Base-by-base conservation (phyloP, 768 basidiomycete species). In the Amanita brunnescens region DNA sequence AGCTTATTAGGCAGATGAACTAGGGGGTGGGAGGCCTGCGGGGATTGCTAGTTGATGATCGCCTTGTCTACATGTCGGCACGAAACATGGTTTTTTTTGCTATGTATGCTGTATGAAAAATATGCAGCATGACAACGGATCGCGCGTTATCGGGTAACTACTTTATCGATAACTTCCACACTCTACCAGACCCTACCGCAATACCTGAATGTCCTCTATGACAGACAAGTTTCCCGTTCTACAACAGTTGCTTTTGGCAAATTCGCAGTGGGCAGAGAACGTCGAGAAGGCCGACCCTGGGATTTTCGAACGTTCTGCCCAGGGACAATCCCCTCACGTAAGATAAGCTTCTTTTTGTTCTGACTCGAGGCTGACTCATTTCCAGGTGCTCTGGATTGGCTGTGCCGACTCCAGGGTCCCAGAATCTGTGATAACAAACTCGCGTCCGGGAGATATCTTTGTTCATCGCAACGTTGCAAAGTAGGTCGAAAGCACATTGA, bases 1-100 rank as follows among this genome's bases (percentile, higher is more conserved):
- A 86, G 71, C 91, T 98, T 71, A 82, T 99, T 71, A 79, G 91
- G 52, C 87, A 91, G 73, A 92, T 92, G 90, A 92, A 92, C 74
- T 92, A 63, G 71, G 58, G 58, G 45, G 49, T 46, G 54, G 57
- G 53, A 50, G 56, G 53, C 46, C 2, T 46, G 14, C 43, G 21
- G 23, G 43, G 40, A n/a, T 29, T 13, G 24, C 32, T 47, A 35
- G 45, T 47, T 47, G 43, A 14, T 24, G 20, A 42, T 42, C 24
- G 24, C 41, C 41, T 10, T 21, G 21, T 35, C 32, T 47, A 33
- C 23, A 18, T 14, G 26, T 29, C 14, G 16, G 44, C 44, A 33
- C 23, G 14, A 47, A 47, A 16, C 30, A 33, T 33, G 9, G 13
- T 46, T 13, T 18, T 34, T 14, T 47, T 45, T 47, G 13, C 12